Evolutionary conservation across 768 basidiomycete species (phyloP).

Genomic region (Lactarius akahatsu): DNA sequence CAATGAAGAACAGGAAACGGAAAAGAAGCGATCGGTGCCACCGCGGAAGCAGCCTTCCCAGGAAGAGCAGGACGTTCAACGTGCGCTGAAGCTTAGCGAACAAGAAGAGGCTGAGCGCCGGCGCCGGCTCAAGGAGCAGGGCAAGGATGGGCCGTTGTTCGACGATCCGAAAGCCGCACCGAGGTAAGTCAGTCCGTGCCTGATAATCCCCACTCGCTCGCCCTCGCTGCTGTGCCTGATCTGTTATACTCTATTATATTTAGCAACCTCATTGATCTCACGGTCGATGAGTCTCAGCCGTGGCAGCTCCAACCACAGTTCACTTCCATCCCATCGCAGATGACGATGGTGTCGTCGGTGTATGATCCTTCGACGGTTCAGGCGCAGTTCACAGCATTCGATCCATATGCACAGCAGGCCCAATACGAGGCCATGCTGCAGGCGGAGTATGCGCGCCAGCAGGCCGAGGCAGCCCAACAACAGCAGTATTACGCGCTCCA

Average conservation of each 20-base stretch:
- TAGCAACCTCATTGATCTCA: conserved; percentile 24
- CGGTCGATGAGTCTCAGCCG: conserved; percentile 27
- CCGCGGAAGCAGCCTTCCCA: conserved; percentile 33
- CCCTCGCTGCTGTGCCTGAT: conserved; percentile 5
- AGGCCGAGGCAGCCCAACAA: conserved; percentile 43
- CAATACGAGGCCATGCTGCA: conserved; percentile 81
- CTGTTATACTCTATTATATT: conserved; percentile 8
- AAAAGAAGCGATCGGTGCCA: conserved; percentile 25
- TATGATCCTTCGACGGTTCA: conserved; percentile 27
- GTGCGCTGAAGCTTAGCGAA: conserved; percentile 83
- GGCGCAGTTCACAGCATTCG: conserved; percentile 70
- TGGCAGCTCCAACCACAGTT: conserved; percentile 32
- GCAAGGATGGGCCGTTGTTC: conserved; percentile 69
- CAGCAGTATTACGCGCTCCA: conserved; percentile 46
- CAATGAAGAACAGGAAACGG: conserved; percentile 33
- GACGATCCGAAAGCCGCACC: conserved; percentile 59
- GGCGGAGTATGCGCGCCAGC: conserved; percentile 70
- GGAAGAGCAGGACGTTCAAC: conserved; percentile 77
- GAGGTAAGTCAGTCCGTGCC: conserved; percentile 49
- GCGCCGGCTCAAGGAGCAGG: conserved; percentile 60
- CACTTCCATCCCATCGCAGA: conserved; percentile 27
- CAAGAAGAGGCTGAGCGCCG: conserved; percentile 80
- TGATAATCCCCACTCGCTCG: conserved; percentile 32
- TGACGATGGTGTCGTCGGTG: conserved; percentile 2
- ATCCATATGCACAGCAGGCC: conserved; percentile 84